Evolutionary conservation across 2,329 filamentous ascomycete genomes (phyloP).

Genomic region (Phoma herbarum): DNA sequence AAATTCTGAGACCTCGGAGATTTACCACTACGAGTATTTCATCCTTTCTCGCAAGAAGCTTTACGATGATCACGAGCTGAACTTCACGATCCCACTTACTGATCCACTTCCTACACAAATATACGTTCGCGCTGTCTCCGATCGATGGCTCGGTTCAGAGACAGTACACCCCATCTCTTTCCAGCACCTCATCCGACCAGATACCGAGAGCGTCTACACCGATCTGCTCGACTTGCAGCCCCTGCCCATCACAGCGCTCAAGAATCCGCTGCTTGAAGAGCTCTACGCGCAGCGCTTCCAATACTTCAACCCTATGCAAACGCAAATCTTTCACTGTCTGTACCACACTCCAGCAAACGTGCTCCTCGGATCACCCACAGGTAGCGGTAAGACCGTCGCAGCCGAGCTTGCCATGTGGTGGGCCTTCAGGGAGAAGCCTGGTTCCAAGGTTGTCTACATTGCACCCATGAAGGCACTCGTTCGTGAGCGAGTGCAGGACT

Average conservation of each 20-base stretch:
- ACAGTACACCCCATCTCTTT: constrained; percentile 96
- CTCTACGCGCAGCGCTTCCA: constrained; percentile 89
- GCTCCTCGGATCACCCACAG: constrained; percentile 91
- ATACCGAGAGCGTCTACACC: constrained; percentile 97
- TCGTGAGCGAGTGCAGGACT: constrained; percentile 94
- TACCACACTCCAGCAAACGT: constrained; percentile 95
- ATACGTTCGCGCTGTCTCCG: constrained; percentile 92
- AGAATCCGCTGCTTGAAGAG: constrained; percentile 86
- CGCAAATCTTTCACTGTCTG: constrained; percentile 95
- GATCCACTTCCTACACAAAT: constrained; percentile 96
- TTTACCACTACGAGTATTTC: constrained; percentile 98
- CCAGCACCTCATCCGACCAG: constrained; percentile 94
- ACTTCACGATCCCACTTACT: constrained; percentile 94
- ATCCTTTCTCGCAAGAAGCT: constrained; percentile 90
- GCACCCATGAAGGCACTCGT: constrained; percentile 99
- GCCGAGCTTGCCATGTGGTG: constrained; percentile 99
- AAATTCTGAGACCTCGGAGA: constrained; percentile 96
- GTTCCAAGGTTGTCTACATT: constrained; percentile 98
- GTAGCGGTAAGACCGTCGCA: constrained; percentile 96
- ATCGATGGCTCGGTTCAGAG: constrained; percentile 95
- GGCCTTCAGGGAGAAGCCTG: constrained; percentile 93
- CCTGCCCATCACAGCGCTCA: constrained; percentile 82
- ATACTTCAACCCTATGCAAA: constrained; percentile 99
- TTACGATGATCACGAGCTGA: constrained; percentile 95
- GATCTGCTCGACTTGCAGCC: constrained; percentile 93